Conservation (phyloP, 352 stramenopile genomes). For the Globisporangium cystogenes region DNA sequence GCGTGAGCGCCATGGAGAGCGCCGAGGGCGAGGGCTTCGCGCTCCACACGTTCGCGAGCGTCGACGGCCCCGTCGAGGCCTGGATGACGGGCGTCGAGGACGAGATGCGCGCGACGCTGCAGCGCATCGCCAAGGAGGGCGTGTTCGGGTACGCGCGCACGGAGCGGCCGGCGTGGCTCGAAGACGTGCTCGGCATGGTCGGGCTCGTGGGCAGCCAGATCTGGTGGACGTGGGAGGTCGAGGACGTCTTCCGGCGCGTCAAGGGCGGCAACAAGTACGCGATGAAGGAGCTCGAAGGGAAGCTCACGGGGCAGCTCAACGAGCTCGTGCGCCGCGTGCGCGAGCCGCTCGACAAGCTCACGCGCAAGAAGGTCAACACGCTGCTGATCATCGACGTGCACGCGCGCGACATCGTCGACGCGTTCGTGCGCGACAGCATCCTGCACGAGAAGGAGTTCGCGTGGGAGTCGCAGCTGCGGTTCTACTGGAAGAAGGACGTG, state of each 20-base stretch:
- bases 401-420: conserved; percentile 86
- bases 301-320: conserved; percentile 88
- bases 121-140: conserved; percentile 90
- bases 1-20: conserved; percentile 88
- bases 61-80: conserved; percentile 89
- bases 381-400: conserved; percentile 90
- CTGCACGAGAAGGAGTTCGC: conserved; percentile 89
- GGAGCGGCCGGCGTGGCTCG: conserved; percentile 85
- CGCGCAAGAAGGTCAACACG: conserved; percentile 92
- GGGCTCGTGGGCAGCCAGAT: conserved; percentile 90
- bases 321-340: conserved; percentile 89
- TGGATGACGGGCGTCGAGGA: conserved; percentile 93
- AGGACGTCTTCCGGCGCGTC: conserved; percentile 90
- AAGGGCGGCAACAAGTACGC: conserved; percentile 90
- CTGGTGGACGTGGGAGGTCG: conserved; percentile 94
- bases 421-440: conserved; percentile 88
- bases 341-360: conserved; percentile 78
- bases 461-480: conserved; percentile 87
- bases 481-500: conserved; percentile 90
- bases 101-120: conserved; percentile 86
- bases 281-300: conserved; percentile 90
- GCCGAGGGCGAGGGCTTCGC: conserved; percentile 88
- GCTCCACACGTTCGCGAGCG: conserved; percentile 64
- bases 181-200: conserved; percentile 90
- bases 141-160: conserved; percentile 90